phyloP scores from a whole-genome alignment of 2,329 filamentous ascomycete genomes.

The Elsinoe ampelina region DNA sequence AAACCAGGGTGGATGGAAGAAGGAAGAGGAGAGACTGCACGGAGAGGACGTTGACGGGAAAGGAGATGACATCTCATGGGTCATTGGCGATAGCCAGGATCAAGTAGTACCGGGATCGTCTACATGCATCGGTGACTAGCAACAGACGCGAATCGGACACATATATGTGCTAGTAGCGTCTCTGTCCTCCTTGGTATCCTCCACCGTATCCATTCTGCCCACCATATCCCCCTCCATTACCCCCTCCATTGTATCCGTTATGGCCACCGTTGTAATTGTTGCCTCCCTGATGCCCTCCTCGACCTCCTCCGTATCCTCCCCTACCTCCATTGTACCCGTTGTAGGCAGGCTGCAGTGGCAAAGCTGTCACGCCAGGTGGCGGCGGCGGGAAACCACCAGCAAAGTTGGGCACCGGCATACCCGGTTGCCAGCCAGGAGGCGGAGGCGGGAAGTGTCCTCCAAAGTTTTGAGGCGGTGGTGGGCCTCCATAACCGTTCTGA shows the following conservation, averaged over 20 bases:
- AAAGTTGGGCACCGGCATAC: constrained; percentile 16
- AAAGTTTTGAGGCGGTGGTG: constrained; percentile 20
- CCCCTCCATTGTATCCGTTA: constrained; percentile 15
- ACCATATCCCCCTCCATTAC: constrained; percentile 15
- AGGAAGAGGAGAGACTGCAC: too few relatives aligned
- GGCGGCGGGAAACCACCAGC: constrained; percentile 17
- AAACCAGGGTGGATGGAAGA: too few relatives aligned
- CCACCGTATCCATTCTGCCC: constrained; percentile 15
- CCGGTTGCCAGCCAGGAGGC: constrained; percentile 19
- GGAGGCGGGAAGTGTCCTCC: constrained; percentile 19
- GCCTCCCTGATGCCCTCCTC: constrained; percentile 14
- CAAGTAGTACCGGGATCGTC: too few relatives aligned
- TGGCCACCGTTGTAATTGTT: constrained; percentile 16
- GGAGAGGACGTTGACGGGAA: too few relatives aligned
- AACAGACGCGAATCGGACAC: neutral
- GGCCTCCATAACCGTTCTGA: constrained; percentile 20
- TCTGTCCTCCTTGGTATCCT: constrained; percentile 14
- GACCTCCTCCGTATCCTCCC: constrained; percentile 23
- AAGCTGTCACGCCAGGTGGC: constrained; percentile 17
- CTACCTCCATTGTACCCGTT: constrained; percentile 19
- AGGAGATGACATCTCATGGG: too few relatives aligned
- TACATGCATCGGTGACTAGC: neutral
- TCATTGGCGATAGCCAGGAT: neutral
- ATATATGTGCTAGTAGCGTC: neutral
- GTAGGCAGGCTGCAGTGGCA: constrained; percentile 17